Conservation (phyloP, 306 rosid genomes). For the Malus fusca region DNA sequence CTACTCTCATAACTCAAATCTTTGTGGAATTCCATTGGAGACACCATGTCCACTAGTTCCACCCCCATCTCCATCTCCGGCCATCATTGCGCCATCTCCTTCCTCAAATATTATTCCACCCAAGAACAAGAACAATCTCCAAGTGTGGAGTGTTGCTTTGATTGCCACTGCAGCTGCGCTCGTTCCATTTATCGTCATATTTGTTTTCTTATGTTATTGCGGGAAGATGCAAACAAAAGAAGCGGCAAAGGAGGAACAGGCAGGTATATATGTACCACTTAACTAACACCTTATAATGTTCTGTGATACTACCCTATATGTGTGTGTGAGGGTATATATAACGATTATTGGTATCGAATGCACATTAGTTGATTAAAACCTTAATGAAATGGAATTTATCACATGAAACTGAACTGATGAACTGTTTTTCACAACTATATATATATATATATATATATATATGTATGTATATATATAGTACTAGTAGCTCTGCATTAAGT, state of each 20-base stretch:
- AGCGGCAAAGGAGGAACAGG: slow-evolving; percentile 19
- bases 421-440: too few relatives aligned
- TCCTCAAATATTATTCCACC: not conserved
- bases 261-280: not conserved
- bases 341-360: too few relatives aligned
- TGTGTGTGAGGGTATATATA: too few relatives aligned
- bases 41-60: slow-evolving; percentile 30
- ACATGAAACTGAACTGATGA: too few relatives aligned
- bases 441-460: too few relatives aligned
- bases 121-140: not conserved
- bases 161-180: slow-evolving; percentile 27
- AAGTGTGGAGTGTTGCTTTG: slow-evolving; percentile 30
- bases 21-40: slow-evolving; percentile 57
- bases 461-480: too few relatives aligned
- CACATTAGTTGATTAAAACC: too few relatives aligned
- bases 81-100: not conserved
- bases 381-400: too few relatives aligned
- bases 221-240: slow-evolving; percentile 22
- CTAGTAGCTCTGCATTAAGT: not conserved
- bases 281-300: not conserved
- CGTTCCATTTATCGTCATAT: slow-evolving; percentile 20
- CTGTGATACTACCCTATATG: too few relatives aligned
- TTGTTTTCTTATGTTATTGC: slow-evolving; percentile 25
- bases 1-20: slow-evolving; percentile 38
- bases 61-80: not conserved